Percentiles rank a stretch among this genome's conserved stretches.
Evolutionary conservation across 2,329 filamentous ascomycete species (phyloP).

Genomic region (Proliferodiscus dingleyae): DNA sequence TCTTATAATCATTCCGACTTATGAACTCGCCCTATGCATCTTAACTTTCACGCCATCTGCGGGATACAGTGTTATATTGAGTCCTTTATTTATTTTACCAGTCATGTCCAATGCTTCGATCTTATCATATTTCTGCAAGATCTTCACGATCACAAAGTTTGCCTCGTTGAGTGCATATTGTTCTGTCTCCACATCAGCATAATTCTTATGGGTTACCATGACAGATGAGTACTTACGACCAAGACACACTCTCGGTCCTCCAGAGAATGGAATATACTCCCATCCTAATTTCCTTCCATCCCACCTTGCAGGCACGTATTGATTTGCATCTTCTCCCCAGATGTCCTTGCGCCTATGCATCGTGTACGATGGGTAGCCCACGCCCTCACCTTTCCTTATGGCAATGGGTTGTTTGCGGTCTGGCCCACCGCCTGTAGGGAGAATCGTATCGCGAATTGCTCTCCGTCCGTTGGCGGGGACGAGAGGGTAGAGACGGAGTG

Average conservation of each 20-base stretch:
- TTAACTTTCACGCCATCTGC: conserved; percentile 21
- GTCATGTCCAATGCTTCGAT: conserved; percentile 20
- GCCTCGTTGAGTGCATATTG: conserved; percentile 32
- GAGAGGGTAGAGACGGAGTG: conserved; percentile 30
- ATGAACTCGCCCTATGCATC: conserved; percentile 16
- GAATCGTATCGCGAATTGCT: conserved; percentile 25
- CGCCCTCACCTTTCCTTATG: conserved; percentile 24
- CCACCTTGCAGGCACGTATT: conserved; percentile 73
- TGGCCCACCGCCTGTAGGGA: conserved; percentile 32
- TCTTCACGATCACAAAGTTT: conserved; percentile 26
- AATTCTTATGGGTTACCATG: neutral
- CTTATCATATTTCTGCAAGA: conserved; percentile 30
- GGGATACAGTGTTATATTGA: conserved; percentile 18
- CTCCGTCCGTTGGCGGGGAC: conserved; percentile 29
- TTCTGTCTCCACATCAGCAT: conserved; percentile 12
- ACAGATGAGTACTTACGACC: conserved; percentile 39
- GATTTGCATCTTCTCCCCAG: conserved; percentile 67
- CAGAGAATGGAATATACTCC: conserved; percentile 72
- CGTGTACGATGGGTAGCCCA: conserved; percentile 27
- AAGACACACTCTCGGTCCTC: conserved; percentile 65
- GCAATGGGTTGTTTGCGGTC: conserved; percentile 28
- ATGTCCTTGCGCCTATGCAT: conserved; percentile 45
- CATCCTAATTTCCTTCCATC: conserved; percentile 57
- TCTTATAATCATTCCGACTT: too few species aligned
- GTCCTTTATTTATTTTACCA: conserved; percentile 13